Percentiles rank a stretch among this genome's conserved stretches.
These are phyloP conservation scores for Aspergillus indologenus DNA, from an alignment of 495 filamentous ascomycete genomes.

Conservation along the genomic window DNA sequence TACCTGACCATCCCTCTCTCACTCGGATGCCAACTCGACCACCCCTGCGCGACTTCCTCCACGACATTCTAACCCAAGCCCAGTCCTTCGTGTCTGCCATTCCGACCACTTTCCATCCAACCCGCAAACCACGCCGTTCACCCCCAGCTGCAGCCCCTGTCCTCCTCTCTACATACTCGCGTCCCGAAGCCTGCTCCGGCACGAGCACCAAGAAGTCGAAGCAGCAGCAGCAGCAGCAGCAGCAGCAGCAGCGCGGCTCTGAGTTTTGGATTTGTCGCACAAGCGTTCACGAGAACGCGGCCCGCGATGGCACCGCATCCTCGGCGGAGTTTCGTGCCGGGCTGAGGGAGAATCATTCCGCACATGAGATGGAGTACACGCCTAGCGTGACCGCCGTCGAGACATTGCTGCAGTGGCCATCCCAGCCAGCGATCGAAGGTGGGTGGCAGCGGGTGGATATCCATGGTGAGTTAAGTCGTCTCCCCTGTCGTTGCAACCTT, in stretches of 20 bases:
- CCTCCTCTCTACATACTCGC: slow-evolving; percentile 41
- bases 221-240: too few relatives aligned
- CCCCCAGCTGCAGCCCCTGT: slow-evolving; percentile 44
- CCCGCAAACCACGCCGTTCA: slow-evolving; percentile 31
- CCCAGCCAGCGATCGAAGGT: slow-evolving; percentile 35
- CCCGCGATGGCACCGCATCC: slow-evolving; percentile 55
- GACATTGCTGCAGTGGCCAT: slow-evolving; percentile 50
- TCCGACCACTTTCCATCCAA: slow-evolving; percentile 27
- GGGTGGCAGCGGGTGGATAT: slow-evolving; percentile 51
- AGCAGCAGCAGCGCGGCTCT: background rate
- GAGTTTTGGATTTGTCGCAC: slow-evolving; percentile 69
- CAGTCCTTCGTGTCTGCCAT: slow-evolving; percentile 50
- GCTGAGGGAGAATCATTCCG: slow-evolving; percentile 59
- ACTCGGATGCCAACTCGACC: slow-evolving; percentile 12
- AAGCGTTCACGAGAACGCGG: slow-evolving; percentile 57
- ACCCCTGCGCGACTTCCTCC: slow-evolving; percentile 21
- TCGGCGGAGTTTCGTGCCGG: slow-evolving; percentile 63
- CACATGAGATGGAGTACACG: slow-evolving; percentile 70
- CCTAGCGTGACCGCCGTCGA: slow-evolving; percentile 59
- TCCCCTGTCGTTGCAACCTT: slow-evolving; percentile 30
- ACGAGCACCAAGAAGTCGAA: background rate
- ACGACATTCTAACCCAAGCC: slow-evolving; percentile 51
- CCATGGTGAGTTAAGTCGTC: slow-evolving; percentile 46
- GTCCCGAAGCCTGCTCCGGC: slow-evolving; percentile 21
- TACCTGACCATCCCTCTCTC: slow-evolving; percentile 34